phyloP scores from a whole-genome alignment of 2,329 filamentous ascomycete species.

The Fusarium dimerum region DNA sequence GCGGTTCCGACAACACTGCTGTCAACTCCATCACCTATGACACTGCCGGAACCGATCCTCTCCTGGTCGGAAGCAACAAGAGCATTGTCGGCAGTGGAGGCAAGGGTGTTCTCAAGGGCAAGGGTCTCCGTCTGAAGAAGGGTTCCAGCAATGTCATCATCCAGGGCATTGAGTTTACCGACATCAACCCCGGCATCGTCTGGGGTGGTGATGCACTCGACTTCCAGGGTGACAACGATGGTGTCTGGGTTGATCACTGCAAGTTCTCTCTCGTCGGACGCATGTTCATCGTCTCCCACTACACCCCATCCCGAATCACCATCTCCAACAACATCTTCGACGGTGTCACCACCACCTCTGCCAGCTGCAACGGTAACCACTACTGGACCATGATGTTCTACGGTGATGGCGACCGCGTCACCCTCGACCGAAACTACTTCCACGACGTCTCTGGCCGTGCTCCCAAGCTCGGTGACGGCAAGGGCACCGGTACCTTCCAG shows the following conservation, averaged over 20 bases:
- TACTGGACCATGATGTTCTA: conserved; percentile 37
- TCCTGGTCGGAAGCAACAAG: conserved; percentile 32
- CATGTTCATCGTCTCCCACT: conserved; percentile 41
- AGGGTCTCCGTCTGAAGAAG: conserved; percentile 45
- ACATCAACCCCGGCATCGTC: conserved; percentile 41
- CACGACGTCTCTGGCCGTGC: conserved; percentile 31
- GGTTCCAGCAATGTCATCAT: conserved; percentile 51
- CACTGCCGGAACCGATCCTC: conserved; percentile 21
- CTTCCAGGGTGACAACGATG: conserved; percentile 33
- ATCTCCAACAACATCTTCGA: conserved; percentile 43
- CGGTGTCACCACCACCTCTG: conserved; percentile 33
- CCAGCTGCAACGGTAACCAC: conserved; percentile 33
- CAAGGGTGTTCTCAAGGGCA: conserved; percentile 34
- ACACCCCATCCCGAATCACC: conserved; percentile 35
- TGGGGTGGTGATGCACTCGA: conserved; percentile 39
- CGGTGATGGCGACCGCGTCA: conserved; percentile 28
- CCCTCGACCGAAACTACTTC: conserved; percentile 29
- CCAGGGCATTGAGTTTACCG: conserved; percentile 49
- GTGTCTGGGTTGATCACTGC: conserved; percentile 36
- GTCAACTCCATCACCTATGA: conserved; percentile 32
- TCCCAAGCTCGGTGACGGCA: conserved; percentile 33
- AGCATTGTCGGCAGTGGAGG: conserved; percentile 27
- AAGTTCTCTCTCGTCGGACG: conserved; percentile 44
- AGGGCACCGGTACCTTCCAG: conserved; percentile 23
- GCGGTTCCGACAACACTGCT: conserved; percentile 22